Percentiles rank a stretch among this genome's conserved stretches.
These are phyloP conservation scores for Cutaneotrichosporon cavernicola DNA, from an alignment of 1,284 basidiomycete genomes.

Conservation along the genomic window DNA sequence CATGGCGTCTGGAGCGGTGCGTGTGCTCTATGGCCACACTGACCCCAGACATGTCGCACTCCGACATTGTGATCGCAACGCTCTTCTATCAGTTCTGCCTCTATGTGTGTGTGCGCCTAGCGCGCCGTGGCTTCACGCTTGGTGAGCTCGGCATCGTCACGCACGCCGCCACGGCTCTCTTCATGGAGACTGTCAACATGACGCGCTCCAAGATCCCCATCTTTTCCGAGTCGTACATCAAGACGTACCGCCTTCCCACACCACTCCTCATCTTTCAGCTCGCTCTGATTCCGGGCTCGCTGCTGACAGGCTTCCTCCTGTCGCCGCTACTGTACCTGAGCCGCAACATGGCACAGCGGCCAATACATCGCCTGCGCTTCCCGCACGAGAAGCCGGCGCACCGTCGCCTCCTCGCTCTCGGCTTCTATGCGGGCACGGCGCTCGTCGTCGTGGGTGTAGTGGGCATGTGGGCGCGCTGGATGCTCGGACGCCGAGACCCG, in stretches of 20 bases:
- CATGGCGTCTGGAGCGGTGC: conserved; percentile 48
- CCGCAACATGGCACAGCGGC: conserved; percentile 85
- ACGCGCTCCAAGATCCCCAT: conserved; percentile 80
- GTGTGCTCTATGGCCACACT: conserved; percentile 13
- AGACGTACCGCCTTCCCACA: conserved; percentile 88
- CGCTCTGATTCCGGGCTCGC: conserved; percentile 86
- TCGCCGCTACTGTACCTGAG: conserved; percentile 91
- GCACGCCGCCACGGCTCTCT: conserved; percentile 80
- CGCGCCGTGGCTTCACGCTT: conserved; percentile 87
- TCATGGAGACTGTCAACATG: conserved; percentile 78
- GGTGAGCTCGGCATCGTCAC: conserved; percentile 88
- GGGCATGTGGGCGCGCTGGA: conserved; percentile 89
- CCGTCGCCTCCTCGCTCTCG: conserved; percentile 77
- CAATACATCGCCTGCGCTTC: conserved; percentile 81
- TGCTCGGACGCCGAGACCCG: conserved; percentile 77
- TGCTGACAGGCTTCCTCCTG: conserved; percentile 88
- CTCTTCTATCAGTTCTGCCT: conserved; percentile 88
- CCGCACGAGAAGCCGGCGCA: conserved; percentile 84
- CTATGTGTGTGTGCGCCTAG: conserved; percentile 84
- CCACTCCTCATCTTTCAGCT: conserved; percentile 90
- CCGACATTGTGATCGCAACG: conserved; percentile 73
- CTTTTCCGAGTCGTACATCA: conserved; percentile 77
- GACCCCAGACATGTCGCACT: conserved; percentile 66
- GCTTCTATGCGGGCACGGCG: conserved; percentile 76
- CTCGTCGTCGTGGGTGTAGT: conserved; percentile 81